phyloP scores from a whole-genome alignment of 192 early-diverging fungal species.

The Phlyctochytrium bullatum region DNA sequence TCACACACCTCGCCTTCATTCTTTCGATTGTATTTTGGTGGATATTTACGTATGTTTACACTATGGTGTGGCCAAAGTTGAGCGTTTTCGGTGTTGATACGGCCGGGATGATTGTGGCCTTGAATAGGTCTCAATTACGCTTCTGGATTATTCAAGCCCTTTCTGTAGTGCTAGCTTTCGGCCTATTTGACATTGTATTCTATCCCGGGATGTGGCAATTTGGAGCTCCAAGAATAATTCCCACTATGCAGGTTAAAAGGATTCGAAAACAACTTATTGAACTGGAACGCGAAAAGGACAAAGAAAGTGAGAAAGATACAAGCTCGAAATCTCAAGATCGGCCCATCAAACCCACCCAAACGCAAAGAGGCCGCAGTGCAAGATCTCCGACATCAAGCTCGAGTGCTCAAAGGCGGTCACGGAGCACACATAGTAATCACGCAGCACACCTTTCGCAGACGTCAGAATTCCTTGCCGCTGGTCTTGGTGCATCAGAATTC shows the following conservation, averaged over 20 bases:
- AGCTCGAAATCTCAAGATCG: background rate
- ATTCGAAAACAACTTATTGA: background rate
- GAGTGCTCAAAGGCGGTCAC: no score
- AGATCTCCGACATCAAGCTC: no score
- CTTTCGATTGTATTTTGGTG: slow-evolving; percentile 22
- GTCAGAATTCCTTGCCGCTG: background rate
- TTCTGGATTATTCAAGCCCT: slow-evolving; percentile 19
- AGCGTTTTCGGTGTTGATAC: slow-evolving; percentile 28
- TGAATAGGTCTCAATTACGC: slow-evolving; percentile 9
- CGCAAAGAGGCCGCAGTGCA: background rate
- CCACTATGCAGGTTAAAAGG: background rate
- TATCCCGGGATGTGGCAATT: background rate
- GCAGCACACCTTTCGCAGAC: no score
- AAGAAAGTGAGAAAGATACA: background rate
- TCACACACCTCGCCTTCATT: slow-evolving; percentile 13
- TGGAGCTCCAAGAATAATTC: background rate
- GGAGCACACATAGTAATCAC: no score
- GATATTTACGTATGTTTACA: slow-evolving; percentile 23
- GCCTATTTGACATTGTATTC: slow-evolving; percentile 2
- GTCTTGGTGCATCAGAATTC: background rate
- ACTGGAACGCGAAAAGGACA: background rate
- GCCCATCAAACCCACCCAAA: background rate
- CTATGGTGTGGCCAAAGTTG: slow-evolving; percentile 13
- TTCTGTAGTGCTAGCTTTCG: slow-evolving; percentile 11
- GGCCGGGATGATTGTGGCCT: slow-evolving; percentile 12